These are phyloP conservation scores for Oryza rufipogon DNA, from an alignment of 176 grass and related monocot genomes.

Conservation along the genomic window DNA sequence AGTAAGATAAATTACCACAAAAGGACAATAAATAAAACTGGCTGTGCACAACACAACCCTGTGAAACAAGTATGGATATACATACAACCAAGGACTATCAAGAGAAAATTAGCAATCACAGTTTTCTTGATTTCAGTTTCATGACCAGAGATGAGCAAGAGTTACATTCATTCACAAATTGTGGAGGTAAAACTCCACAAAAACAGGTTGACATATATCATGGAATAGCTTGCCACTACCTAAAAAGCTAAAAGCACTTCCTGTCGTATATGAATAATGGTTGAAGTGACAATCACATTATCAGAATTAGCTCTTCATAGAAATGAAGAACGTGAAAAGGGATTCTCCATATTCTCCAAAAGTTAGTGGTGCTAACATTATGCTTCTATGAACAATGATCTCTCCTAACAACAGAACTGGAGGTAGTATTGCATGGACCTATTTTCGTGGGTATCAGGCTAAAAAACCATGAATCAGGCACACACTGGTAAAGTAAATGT, in stretches of 20 bases:
- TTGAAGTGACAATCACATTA: background rate
- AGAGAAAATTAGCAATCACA: background rate
- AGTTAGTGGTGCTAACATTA: background rate
- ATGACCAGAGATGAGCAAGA: slow-evolving; percentile 12
- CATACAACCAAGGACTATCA: background rate
- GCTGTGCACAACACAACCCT: background rate
- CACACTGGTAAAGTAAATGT: background rate
- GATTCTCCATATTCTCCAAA: background rate
- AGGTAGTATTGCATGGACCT: background rate
- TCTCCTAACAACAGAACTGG: background rate
- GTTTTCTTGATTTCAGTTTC: background rate
- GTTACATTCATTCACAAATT: background rate
- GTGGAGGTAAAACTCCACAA: background rate
- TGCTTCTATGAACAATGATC: background rate
- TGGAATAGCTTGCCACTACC: background rate
- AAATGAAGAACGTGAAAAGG: background rate
- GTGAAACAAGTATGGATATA: background rate
- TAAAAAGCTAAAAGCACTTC: background rate
- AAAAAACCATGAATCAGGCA: background rate
- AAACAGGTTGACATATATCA: background rate
- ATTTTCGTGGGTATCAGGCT: background rate
- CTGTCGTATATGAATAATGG: background rate
- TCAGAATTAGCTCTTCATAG: background rate
- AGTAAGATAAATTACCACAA: background rate
- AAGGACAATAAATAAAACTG: background rate